These are phyloP conservation scores for Xanthoparmelia taractica DNA, from an alignment of 495 filamentous ascomycete species.

Conservation along the genomic window DNA sequence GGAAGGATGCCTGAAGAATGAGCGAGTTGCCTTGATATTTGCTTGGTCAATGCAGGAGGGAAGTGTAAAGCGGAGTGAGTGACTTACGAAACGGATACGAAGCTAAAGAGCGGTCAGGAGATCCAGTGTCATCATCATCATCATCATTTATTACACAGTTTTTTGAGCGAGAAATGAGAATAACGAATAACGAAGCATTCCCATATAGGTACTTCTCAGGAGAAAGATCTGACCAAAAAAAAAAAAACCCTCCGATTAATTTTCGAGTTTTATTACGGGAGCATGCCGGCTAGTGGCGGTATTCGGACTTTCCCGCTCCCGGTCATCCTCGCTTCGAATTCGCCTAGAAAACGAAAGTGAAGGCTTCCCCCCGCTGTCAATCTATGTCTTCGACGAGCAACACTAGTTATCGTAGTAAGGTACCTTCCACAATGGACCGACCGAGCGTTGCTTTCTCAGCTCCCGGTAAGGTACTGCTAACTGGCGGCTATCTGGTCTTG, in stretches of 20 bases:
- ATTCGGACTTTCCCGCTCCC: neutral
- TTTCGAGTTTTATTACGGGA: neutral
- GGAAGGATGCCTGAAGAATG: slow-evolving; percentile 17
- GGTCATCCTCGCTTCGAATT: neutral
- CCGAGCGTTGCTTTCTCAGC: slow-evolving; percentile 66
- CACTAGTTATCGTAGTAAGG: too few relatives aligned
- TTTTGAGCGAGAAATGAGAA: too few relatives aligned
- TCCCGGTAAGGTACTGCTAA: slow-evolving; percentile 90
- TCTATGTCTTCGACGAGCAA: neutral
- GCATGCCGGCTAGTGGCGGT: neutral
- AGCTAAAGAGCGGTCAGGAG: slow-evolving; percentile 13
- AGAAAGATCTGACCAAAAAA: neutral
- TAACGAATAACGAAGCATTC: too few relatives aligned
- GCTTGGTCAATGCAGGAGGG: slow-evolving; percentile 19
- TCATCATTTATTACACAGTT: neutral
- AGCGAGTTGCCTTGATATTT: slow-evolving; percentile 11
- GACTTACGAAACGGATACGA: neutral
- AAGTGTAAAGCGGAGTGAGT: neutral
- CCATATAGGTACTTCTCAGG: neutral
- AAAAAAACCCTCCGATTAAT: neutral
- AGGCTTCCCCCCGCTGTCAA: neutral
- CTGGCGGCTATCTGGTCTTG: slow-evolving; percentile 90
- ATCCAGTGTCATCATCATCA: slow-evolving; percentile 4
- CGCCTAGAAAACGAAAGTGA: neutral
- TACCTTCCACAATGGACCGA: neutral